phyloP scores from a whole-genome alignment of 2,329 filamentous ascomycete species.

The Moelleriella libera region DNA sequence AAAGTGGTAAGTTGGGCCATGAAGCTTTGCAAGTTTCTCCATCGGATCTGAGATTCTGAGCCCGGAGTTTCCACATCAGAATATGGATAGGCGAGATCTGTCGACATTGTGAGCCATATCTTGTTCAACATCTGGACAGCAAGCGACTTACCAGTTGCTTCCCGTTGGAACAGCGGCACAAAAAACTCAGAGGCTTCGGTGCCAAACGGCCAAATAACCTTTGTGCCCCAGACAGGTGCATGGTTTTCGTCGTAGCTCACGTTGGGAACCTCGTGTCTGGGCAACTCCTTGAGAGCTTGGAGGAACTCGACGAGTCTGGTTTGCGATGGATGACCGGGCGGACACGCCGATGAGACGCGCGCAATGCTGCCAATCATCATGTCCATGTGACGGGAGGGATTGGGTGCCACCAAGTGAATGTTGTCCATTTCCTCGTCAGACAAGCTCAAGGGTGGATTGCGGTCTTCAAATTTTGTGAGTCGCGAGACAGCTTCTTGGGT shows the following conservation, averaged over 20 bases:
- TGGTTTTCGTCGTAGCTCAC: conserved; percentile 1
- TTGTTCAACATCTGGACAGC: not conserved
- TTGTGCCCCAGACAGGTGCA: not conserved
- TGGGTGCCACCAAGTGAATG: conserved; percentile 1
- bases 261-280: conserved; percentile 2
- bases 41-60: conserved; percentile 4
- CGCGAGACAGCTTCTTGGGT: conserved; percentile 1
- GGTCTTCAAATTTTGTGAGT: not conserved
- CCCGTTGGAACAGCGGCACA: not conserved
- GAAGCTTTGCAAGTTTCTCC: conserved; percentile 6
- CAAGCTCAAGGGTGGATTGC: not conserved
- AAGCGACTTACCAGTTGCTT: no score
- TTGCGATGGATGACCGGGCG: conserved; percentile 2
- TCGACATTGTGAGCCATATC: not conserved
- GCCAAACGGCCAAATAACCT: conserved; percentile 4
- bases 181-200: not conserved
- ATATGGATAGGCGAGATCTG: conserved; percentile 5
- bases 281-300: not conserved
- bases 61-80: conserved; percentile 5
- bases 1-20: conserved; percentile 3
- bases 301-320: conserved; percentile 2
- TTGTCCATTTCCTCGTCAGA: conserved; percentile 1
- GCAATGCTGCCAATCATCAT: conserved; percentile 4
- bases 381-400: conserved; percentile 3
- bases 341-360: conserved; percentile 3